A percentile compares a stretch with the other conserved stretches of the same genome.
Conservation (phyloP, 1,139 yeast species). For the Scheffersomyces quercinus region DNA sequence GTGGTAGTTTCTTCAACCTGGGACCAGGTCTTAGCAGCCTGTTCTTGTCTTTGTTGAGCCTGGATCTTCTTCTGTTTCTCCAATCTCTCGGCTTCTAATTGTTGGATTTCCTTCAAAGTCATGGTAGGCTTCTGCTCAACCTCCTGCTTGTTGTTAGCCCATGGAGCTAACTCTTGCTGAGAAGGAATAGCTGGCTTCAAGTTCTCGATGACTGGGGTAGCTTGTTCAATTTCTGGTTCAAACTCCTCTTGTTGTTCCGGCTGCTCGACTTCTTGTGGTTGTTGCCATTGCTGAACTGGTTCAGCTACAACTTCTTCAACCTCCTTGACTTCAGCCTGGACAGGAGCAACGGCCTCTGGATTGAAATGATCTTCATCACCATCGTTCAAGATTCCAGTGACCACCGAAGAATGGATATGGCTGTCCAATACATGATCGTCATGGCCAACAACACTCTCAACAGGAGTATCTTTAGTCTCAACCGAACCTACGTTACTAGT, state of each 20-base stretch:
- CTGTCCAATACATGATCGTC: constrained; percentile 33
- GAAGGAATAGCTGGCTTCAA: constrained; percentile 24
- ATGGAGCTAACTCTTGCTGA: constrained; percentile 49
- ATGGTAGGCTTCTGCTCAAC: constrained; percentile 45
- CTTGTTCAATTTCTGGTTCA: background rate
- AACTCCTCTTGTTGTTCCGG: constrained; percentile 2
- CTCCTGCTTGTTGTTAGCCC: constrained; percentile 43
- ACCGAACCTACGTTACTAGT: background rate
- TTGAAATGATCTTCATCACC: constrained; percentile 18
- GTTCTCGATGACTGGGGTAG: constrained; percentile 7
- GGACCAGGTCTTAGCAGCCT: constrained; percentile 22
- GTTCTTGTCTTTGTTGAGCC: constrained; percentile 31
- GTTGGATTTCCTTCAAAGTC: constrained; percentile 70
- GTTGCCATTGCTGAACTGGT: background rate
- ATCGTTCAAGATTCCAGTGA: constrained; percentile 37
- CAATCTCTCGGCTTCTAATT: constrained; percentile 58
- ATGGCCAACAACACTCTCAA: constrained; percentile 6
- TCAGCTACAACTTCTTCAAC: constrained; percentile 6
- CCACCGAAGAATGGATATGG: constrained; percentile 39
- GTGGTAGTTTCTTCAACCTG: constrained; percentile 27
- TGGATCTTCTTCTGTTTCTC: constrained; percentile 40
- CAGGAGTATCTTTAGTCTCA: background rate
- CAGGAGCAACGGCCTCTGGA: background rate
- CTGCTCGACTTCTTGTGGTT: constrained; percentile 2
- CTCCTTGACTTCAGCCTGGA: constrained; percentile 12